Evolutionary conservation across 2,329 filamentous ascomycete genomes (phyloP), one percentile per base, ranked within the genome.

Genomic region (Ambrosiella cleistominuta): DNA sequence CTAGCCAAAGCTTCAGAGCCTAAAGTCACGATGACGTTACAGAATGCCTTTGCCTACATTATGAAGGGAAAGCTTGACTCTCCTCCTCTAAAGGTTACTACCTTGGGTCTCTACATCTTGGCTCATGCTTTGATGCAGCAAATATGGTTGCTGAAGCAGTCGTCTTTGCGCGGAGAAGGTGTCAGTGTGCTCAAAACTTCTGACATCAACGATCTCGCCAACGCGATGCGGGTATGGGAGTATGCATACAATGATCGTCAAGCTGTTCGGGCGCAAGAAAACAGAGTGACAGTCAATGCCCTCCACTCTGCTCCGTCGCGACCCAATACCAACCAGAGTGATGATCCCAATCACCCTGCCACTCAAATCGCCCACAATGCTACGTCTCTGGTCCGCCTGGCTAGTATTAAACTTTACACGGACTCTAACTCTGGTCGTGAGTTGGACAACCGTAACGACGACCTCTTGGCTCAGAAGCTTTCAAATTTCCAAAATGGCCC

Each of bases 91-190:
- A 27, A 75, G 50, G 71, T 80, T 58, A 80, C 78, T 0, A 79
- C 80, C 0, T 68, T 85, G 6, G 84, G 83, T 0, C 84, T 84
- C 63, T 86, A 88, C 62, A 77, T 86, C 7, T 71, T 88, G 39
- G 83, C 88, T 2, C 83, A 87, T 64, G 83, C 82, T 2, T 67
- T 88, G 27, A 76, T 87, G 9, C 84, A 88, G 64, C 82, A 86
- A 61, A 82, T 88, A 13, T 87, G 83, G 66, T 72, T 86, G 42
- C 67, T 85, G 19, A 83, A 84, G 63, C 79, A 84, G 64, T 80
- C 79, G 0, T 78, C 75, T 0, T 74, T 81, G 54, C 72, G 73
- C 1, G 68, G 71, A 1, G 76, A 76, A 17, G 68, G 71, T 1
- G 73, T 77, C 40, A 70, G 76, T 36, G 75, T 73, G 0, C 65